A percentile compares a stretch with the other conserved stretches of the same genome.
Evolutionary conservation across 495 filamentous ascomycete genomes (phyloP).

Genomic region (Penicillium longicatenatum): DNA sequence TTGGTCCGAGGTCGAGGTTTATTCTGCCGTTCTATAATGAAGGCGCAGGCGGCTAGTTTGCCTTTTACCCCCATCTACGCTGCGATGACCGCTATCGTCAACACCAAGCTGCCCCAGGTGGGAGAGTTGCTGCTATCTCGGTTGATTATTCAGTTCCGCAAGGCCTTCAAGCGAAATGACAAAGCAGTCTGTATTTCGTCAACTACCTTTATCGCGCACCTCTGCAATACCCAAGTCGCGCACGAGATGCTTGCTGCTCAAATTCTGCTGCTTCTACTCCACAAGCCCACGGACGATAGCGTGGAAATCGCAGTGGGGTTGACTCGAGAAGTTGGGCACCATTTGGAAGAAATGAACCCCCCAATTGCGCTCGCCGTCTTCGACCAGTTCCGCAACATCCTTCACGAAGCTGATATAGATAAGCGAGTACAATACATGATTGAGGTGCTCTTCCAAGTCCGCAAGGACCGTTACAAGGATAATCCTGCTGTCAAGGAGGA

Average conservation of each 20-base stretch:
- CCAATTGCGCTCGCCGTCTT: conserved; percentile 86
- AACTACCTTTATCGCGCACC: conserved; percentile 91
- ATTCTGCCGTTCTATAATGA: conserved; percentile 95
- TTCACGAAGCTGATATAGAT: conserved; percentile 95
- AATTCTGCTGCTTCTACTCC: conserved; percentile 82
- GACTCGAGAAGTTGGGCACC: conserved; percentile 86
- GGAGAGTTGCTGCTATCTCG: conserved; percentile 87
- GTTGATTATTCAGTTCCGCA: conserved; percentile 88
- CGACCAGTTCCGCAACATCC: conserved; percentile 90
- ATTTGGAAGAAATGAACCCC: conserved; percentile 90
- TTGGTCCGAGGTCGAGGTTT: conserved; percentile 85
- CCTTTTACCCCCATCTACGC: conserved; percentile 96
- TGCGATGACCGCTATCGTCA: conserved; percentile 92
- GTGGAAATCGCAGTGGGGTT: conserved; percentile 96
- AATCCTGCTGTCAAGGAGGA: conserved; percentile 89
- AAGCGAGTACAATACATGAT: conserved; percentile 98
- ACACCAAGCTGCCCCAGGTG: conserved; percentile 93
- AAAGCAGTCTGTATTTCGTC: conserved; percentile 91
- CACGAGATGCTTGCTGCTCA: conserved; percentile 90
- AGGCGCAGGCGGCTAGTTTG: conserved; percentile 93
- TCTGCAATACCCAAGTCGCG: conserved; percentile 94
- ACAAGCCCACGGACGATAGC: conserved; percentile 95
- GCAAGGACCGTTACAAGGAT: conserved; percentile 96
- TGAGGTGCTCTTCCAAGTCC: conserved; percentile 93
- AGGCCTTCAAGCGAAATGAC: conserved; percentile 95